A percentile compares a stretch with the other conserved stretches of the same genome.
phyloP scores from a whole-genome alignment of 306 rosid genomes.

The Quercus wislizeni region DNA sequence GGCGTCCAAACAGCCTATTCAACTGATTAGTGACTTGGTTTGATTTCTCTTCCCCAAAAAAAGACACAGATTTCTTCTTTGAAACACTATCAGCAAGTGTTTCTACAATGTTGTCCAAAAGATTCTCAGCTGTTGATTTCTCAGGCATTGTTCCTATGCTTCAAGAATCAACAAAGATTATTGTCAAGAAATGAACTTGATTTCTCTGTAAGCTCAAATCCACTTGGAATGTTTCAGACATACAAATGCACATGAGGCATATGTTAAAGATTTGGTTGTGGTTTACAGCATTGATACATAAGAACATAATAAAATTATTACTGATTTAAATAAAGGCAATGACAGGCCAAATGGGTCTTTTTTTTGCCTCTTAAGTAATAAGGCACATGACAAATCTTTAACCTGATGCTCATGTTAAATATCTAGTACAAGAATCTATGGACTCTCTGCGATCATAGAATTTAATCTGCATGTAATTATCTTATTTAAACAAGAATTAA shows the following conservation, averaged over 20 bases:
- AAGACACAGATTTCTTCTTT: slow-evolving; percentile 44
- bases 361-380: background rate
- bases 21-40: slow-evolving; percentile 44
- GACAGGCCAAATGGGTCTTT: background rate
- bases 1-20: slow-evolving; percentile 76
- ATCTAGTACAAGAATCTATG: background rate
- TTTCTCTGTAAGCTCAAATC: slow-evolving; percentile 5
- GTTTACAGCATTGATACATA: background rate
- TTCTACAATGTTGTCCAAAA: slow-evolving; percentile 50
- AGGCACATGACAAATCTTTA: background rate
- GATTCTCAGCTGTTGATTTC: slow-evolving; percentile 51
- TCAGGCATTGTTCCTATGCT: slow-evolving; percentile 64
- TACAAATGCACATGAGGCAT: background rate
- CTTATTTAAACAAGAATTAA: background rate
- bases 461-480: background rate
- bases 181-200: slow-evolving; percentile 1
- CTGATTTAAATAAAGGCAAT: background rate
- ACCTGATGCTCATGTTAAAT: background rate
- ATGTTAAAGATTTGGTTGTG: background rate
- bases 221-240: background rate
- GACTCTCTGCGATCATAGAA: background rate
- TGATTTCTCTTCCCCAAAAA: slow-evolving; percentile 60
- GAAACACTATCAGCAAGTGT: slow-evolving; percentile 44
- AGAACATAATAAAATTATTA: background rate
- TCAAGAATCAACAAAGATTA: slow-evolving; percentile 17